Conservation (phyloP, 1,139 yeast genomes). For the Trichomonascaceae sp. region DNA sequence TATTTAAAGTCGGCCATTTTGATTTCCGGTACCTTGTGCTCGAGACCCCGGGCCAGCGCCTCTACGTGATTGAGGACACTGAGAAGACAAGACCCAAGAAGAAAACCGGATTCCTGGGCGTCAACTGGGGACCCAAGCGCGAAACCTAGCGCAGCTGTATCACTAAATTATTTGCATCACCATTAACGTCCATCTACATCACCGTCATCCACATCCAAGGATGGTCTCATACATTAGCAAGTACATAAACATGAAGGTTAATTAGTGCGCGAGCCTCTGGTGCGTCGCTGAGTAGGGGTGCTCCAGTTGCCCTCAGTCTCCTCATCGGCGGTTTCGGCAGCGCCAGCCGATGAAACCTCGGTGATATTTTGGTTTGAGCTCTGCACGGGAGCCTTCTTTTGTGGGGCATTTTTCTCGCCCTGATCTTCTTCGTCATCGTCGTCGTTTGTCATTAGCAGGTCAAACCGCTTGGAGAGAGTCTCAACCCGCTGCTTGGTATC, state of each 20-base stretch:
- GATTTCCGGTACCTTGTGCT: slow-evolving; percentile 63
- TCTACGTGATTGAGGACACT: slow-evolving; percentile 53
- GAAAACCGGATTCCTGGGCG: slow-evolving; percentile 54
- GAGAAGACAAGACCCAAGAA: slow-evolving; percentile 23
- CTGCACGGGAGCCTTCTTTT: too few relatives aligned
- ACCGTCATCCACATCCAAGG: too few relatives aligned
- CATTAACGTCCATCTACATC: too few relatives aligned
- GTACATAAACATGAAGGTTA: too few relatives aligned
- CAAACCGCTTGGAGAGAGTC: slow-evolving; percentile 29
- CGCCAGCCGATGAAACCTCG: too few relatives aligned
- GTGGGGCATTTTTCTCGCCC: slow-evolving; percentile 10
- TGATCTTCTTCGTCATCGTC: slow-evolving; percentile 39
- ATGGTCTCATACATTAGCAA: too few relatives aligned
- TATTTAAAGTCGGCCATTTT: slow-evolving; percentile 42
- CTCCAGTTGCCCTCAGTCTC: too few relatives aligned
- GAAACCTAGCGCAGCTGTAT: slow-evolving; percentile 1
- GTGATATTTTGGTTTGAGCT: too few relatives aligned
- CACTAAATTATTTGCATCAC: neutral
- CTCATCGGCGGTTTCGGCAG: too few relatives aligned
- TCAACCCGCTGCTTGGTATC: too few relatives aligned
- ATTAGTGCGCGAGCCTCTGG: too few relatives aligned
- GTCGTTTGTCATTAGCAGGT: slow-evolving; percentile 54
- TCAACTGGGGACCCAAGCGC: slow-evolving; percentile 52
- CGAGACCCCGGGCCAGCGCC: slow-evolving; percentile 62
- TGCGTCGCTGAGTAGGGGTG: too few relatives aligned